Conservation (phyloP, 768 basidiomycete species). For the Lentinula aciculospora region DNA sequence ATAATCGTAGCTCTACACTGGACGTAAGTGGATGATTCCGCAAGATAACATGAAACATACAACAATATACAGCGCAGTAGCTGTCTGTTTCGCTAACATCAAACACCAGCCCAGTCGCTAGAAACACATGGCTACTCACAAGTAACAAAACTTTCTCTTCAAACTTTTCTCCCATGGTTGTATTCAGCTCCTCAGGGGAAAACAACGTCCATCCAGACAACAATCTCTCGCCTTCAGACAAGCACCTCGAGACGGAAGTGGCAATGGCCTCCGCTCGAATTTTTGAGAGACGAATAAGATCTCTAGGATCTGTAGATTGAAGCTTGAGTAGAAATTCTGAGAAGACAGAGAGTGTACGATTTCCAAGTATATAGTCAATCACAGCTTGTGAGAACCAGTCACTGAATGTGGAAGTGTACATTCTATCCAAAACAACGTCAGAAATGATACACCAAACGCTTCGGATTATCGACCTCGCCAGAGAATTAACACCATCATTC, state of each 20-base stretch:
- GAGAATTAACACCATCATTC: slow-evolving; percentile 93
- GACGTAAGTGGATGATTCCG: background rate
- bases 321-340: slow-evolving; percentile 89
- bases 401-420: slow-evolving; percentile 85
- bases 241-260: slow-evolving; percentile 71
- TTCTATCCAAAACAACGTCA: slow-evolving; percentile 32
- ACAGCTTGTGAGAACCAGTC: slow-evolving; percentile 98
- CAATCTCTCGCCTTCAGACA: slow-evolving; percentile 71
- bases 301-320: slow-evolving; percentile 87
- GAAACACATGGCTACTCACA: slow-evolving; percentile 38
- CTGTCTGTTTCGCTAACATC: slow-evolving; percentile 18
- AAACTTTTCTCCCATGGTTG: slow-evolving; percentile 69
- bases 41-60: slow-evolving; percentile 27
- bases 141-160: slow-evolving; percentile 93
- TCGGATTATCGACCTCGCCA: slow-evolving; percentile 34
- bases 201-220: slow-evolving; percentile 91
- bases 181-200: slow-evolving; percentile 71
- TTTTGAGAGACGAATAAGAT: slow-evolving; percentile 81
- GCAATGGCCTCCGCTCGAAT: slow-evolving; percentile 92
- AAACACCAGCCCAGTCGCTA: background rate
- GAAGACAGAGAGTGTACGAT: slow-evolving; percentile 83
- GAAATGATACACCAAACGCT: slow-evolving; percentile 16
- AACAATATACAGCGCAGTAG: slow-evolving; percentile 67
- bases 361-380: slow-evolving; percentile 87
- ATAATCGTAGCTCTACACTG: slow-evolving; percentile 82